These are phyloP conservation scores for Alectoria sarmentosa DNA, from an alignment of 495 filamentous ascomycete genomes.

Conservation along the genomic window DNA sequence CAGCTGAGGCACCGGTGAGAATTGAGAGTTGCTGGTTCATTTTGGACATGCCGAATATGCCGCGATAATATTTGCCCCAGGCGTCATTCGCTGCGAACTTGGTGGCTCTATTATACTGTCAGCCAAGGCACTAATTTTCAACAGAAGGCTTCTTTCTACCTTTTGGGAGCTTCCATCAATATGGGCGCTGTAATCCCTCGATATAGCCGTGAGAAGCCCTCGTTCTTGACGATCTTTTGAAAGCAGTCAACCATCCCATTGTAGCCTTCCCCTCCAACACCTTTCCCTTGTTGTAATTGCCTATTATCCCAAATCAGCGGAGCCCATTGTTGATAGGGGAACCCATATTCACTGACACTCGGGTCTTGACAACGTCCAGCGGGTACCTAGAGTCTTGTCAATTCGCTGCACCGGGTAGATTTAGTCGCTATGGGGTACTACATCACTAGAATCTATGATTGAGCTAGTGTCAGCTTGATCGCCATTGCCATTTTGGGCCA, in stretches of 20 bases:
- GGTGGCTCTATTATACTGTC: conserved; percentile 55
- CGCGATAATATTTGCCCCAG: conserved; percentile 89
- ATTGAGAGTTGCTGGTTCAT: conserved; percentile 87
- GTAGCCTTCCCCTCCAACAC: conserved; percentile 67
- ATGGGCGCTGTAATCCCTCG: conserved; percentile 94
- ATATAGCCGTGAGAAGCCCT: conserved; percentile 87
- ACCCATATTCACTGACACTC: conserved; percentile 62
- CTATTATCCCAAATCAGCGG: conserved; percentile 37
- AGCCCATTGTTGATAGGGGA: not conserved
- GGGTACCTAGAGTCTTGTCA: conserved; percentile 66
- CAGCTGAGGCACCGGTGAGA: conserved; percentile 88
- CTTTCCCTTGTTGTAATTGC: conserved; percentile 75
- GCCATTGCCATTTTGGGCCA: conserved; percentile 20
- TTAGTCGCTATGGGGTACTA: conserved; percentile 35
- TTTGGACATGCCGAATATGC: conserved; percentile 69
- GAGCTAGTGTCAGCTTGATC: conserved; percentile 31
- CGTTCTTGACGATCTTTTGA: conserved; percentile 86
- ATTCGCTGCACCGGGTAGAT: not conserved
- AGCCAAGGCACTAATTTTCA: not conserved
- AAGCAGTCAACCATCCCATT: conserved; percentile 98
- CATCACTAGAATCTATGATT: conserved; percentile 74
- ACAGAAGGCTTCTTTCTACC: conserved; percentile 28
- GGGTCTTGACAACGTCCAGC: conserved; percentile 94
- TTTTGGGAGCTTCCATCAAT: conserved; percentile 97
- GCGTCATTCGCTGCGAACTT: conserved; percentile 99